Conservation (phyloP, 805 yeast species). For the Teunomyces stri region DNA sequence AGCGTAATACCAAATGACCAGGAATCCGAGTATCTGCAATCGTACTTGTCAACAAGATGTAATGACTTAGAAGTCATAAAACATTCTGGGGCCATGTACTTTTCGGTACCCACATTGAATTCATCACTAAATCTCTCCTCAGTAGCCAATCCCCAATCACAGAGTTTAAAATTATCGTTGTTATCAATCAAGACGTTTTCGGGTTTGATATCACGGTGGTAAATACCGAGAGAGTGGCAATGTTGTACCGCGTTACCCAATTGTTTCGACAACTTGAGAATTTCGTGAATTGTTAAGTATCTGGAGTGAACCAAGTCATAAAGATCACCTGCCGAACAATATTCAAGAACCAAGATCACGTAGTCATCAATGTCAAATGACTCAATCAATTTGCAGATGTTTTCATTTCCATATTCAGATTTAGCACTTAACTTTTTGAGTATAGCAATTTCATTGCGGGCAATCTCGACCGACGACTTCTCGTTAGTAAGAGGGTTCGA, state of each 20-base stretch:
- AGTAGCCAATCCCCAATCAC: conserved; percentile 55
- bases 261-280: conserved; percentile 36
- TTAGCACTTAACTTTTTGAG: conserved; percentile 27
- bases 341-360: conserved; percentile 61
- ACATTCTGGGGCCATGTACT: conserved; percentile 59
- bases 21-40: conserved; percentile 45
- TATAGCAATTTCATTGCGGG: conserved; percentile 52
- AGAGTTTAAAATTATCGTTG: conserved; percentile 54
- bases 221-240: conserved; percentile 57
- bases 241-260: conserved; percentile 49
- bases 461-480: conserved; percentile 29
- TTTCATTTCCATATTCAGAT: conserved; percentile 28
- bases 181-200: conserved; percentile 53
- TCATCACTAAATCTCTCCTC: conserved; percentile 23
- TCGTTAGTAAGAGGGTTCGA: conserved; percentile 19
- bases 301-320: conserved; percentile 50
- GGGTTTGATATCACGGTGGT: conserved; percentile 58
- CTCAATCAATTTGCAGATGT: conserved; percentile 59
- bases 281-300: conserved; percentile 10
- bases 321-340: conserved; percentile 64
- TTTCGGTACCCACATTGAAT: conserved; percentile 54
- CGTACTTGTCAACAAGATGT: conserved; percentile 29
- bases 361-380: conserved; percentile 52
- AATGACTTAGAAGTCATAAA: conserved; percentile 17
- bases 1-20: conserved; percentile 57